Evolutionary conservation across 257 asterid genomes (phyloP).

Genomic region (Haberlea rhodopensis): DNA sequence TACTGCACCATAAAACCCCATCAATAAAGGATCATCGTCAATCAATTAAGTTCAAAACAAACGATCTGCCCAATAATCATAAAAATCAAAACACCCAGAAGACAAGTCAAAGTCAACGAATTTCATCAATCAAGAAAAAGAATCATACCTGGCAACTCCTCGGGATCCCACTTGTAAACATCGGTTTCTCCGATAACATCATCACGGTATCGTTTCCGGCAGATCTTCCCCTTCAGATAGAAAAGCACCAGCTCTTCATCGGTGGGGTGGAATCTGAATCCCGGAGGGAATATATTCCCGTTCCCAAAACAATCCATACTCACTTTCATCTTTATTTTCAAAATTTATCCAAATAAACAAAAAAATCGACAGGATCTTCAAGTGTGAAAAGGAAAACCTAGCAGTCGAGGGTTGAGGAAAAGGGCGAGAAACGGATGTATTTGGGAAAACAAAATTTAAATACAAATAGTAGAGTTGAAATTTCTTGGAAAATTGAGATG

Average conservation of each 20-base stretch:
- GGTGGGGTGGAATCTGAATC: conserved; percentile 90
- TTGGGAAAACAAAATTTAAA: not conserved
- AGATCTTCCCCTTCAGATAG: conserved; percentile 74
- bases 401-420: not conserved
- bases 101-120: conserved; percentile 4
- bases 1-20: conserved; percentile 7
- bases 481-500: conserved; percentile 1
- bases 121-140: not conserved
- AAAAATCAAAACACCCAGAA: not conserved
- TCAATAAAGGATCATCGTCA: not conserved
- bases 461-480: not conserved
- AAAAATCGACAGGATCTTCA: not conserved
- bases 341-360: not conserved
- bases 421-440: not conserved
- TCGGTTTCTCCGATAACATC: conserved; percentile 70
- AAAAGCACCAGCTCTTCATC: conserved; percentile 82
- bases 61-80: conserved; percentile 6
- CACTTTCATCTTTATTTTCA: conserved; percentile 25
- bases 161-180: conserved; percentile 85
- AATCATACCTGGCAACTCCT: conserved; percentile 74
- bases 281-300: conserved; percentile 61
- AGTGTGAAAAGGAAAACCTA: not conserved
- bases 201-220: conserved; percentile 41
- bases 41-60: too few relatives aligned
- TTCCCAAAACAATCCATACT: conserved; percentile 33